phyloP scores from a whole-genome alignment of 352 stramenopile genomes.

The Pseudoperonospora humuli region DNA sequence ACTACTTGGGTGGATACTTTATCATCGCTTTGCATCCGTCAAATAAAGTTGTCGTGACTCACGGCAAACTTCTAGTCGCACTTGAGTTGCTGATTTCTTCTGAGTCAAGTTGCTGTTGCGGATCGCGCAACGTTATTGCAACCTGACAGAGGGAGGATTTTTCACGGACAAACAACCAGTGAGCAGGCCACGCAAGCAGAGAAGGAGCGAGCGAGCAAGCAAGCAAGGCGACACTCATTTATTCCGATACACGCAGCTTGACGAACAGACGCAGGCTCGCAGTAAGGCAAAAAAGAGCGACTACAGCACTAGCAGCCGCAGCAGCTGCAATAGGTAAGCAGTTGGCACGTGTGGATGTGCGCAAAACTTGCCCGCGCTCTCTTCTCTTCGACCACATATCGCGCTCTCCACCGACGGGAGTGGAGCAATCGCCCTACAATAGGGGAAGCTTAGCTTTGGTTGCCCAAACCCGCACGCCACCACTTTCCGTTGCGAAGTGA shows the following conservation, averaged over 20 bases:
- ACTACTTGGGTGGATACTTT: too few species aligned
- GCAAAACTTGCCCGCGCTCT: neutral
- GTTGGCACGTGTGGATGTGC: neutral
- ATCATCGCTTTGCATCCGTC: neutral
- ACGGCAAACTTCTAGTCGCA: too few species aligned
- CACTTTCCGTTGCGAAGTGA: slow-evolving; percentile 8
- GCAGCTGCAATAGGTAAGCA: slow-evolving; percentile 19
- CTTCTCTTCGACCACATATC: neutral
- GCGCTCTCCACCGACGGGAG: neutral
- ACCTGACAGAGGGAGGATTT: slow-evolving; percentile 19
- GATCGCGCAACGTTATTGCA: slow-evolving; percentile 9
- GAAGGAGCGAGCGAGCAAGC: slow-evolving; percentile 20
- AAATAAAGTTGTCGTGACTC: neutral
- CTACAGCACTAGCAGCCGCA: neutral
- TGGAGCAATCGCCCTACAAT: slow-evolving; percentile 1
- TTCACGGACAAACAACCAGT: slow-evolving; percentile 30
- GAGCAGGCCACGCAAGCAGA: slow-evolving; percentile 23
- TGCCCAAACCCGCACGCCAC: neutral
- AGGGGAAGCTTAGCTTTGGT: neutral
- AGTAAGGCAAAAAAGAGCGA: slow-evolving; percentile 12
- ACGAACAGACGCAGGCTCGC: slow-evolving; percentile 5
- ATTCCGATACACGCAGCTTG: slow-evolving; percentile 19
- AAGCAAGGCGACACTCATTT: slow-evolving; percentile 21
- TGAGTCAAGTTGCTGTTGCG: neutral
- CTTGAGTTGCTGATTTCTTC: neutral